phyloP scores from a whole-genome alignment of 306 rosid species.

The Alnus rubra region DNA sequence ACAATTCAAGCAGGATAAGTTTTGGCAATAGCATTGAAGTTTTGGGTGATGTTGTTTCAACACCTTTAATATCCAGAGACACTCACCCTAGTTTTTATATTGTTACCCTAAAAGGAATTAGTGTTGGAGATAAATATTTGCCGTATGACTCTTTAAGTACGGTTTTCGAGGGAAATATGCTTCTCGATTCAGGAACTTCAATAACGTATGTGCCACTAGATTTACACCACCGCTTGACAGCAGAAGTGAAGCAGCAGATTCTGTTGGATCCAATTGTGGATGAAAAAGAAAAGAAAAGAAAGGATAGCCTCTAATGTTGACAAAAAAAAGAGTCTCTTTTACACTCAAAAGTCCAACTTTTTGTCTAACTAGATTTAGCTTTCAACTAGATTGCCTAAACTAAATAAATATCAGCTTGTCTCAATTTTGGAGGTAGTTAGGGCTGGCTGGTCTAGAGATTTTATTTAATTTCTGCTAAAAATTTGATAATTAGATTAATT shows the following conservation, averaged over 20 bases:
- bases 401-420: too few species aligned
- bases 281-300: too few species aligned
- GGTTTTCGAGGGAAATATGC: slow-evolving; percentile 41
- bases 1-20: slow-evolving; percentile 37
- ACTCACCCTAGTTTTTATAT: slow-evolving; percentile 38
- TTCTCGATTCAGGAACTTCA: slow-evolving; percentile 66
- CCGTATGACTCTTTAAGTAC: slow-evolving; percentile 32
- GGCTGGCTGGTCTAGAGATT: too few species aligned
- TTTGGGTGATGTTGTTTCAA: slow-evolving; percentile 50
- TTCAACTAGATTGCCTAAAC: too few species aligned
- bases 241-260: slow-evolving; percentile 38
- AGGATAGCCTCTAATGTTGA: too few species aligned
- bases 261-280: slow-evolving; percentile 36
- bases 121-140: slow-evolving; percentile 51
- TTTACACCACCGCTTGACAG: slow-evolving; percentile 40
- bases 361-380: too few species aligned
- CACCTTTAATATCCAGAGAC: slow-evolving; percentile 44
- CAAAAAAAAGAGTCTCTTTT: too few species aligned
- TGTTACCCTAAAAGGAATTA: slow-evolving; percentile 55
- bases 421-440: too few species aligned
- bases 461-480: too few species aligned
- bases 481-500: too few species aligned
- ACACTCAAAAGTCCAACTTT: too few species aligned
- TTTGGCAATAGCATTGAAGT: slow-evolving; percentile 60
- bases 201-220: slow-evolving; percentile 53